Evolutionary conservation across 148 eudicot species (phyloP).

Genomic region (Fagopyrum homotropicum): DNA sequence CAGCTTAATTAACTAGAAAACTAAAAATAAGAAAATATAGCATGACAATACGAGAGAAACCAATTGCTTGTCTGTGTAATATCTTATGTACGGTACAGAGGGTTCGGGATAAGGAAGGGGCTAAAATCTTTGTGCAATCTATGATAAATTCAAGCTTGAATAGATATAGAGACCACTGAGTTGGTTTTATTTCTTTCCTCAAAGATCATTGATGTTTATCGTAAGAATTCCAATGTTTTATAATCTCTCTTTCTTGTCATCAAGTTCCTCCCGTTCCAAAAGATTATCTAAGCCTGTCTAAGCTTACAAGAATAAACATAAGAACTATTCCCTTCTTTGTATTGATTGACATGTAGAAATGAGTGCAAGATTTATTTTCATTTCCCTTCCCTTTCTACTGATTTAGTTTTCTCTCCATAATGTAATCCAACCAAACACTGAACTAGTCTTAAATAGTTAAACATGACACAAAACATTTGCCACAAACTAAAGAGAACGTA

Average conservation of each 20-base stretch:
- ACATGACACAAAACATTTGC: neutral
- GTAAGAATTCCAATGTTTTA: neutral
- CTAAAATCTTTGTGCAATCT: neutral
- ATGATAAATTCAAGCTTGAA: neutral
- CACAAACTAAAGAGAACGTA: neutral
- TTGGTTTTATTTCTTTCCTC: neutral
- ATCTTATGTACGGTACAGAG: neutral
- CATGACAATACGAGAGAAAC: neutral
- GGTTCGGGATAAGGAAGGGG: neutral
- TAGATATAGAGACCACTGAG: neutral
- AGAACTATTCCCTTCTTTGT: neutral
- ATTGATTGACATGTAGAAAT: neutral
- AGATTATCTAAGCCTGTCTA: neutral
- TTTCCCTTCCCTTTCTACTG: neutral
- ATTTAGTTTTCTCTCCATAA: neutral
- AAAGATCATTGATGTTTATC: neutral
- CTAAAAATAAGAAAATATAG: neutral
- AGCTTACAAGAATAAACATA: neutral
- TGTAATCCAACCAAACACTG: neutral
- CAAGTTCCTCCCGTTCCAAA: neutral
- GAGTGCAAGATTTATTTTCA: neutral
- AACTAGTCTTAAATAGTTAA: neutral
- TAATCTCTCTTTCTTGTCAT: slow-evolving; percentile 1
- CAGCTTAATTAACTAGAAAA: neutral
- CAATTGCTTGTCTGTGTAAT: neutral